A percentile compares a stretch with the other conserved stretches of the same genome.
phyloP scores from a whole-genome alignment of 1,284 basidiomycete species.

The Cutaneotrichosporon cavernicola region DNA sequence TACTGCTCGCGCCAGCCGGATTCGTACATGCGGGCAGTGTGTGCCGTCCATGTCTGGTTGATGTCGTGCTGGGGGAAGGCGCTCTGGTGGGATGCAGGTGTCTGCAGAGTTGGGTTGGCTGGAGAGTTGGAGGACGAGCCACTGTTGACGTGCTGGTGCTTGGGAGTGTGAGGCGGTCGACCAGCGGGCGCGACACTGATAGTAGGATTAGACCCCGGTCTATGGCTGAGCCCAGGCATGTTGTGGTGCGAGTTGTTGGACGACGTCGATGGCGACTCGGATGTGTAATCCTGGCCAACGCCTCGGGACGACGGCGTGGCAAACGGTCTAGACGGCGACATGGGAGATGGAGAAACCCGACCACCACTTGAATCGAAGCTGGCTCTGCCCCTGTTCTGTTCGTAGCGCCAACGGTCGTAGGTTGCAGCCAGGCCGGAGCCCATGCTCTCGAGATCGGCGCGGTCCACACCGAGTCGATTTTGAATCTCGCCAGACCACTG shows the following conservation, averaged over 20 bases:
- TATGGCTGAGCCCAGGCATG: conserved; percentile 2
- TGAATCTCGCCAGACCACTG: conserved; percentile 23
- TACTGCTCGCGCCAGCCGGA: conserved; percentile 15
- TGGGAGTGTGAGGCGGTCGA: conserved; percentile 14
- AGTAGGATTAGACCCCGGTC: background rate
- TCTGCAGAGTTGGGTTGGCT: conserved; percentile 23
- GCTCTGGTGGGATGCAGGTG: conserved; percentile 16
- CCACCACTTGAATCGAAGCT: conserved; percentile 4
- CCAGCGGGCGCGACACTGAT: conserved; percentile 6
- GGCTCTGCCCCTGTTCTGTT: conserved; percentile 9
- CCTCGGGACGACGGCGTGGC: conserved; percentile 7
- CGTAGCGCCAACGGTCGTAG: conserved; percentile 30
- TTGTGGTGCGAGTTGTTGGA: conserved; percentile 8
- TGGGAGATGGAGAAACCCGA: background rate
- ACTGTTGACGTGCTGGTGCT: conserved; percentile 13
- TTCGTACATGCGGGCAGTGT: conserved; percentile 15
- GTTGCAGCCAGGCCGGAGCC: conserved; percentile 30
- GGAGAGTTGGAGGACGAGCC: conserved; percentile 20
- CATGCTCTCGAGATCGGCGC: conserved; percentile 38
- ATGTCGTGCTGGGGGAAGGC: conserved; percentile 12
- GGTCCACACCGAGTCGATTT: conserved; percentile 31
- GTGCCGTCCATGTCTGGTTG: conserved; percentile 14
- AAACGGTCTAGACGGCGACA: conserved; percentile 11
- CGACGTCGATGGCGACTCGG: conserved; percentile 9
- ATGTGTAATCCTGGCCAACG: background rate